These are phyloP conservation scores for Alectoria sarmentosa DNA, from an alignment of 495 filamentous ascomycete genomes.

Conservation along the genomic window DNA sequence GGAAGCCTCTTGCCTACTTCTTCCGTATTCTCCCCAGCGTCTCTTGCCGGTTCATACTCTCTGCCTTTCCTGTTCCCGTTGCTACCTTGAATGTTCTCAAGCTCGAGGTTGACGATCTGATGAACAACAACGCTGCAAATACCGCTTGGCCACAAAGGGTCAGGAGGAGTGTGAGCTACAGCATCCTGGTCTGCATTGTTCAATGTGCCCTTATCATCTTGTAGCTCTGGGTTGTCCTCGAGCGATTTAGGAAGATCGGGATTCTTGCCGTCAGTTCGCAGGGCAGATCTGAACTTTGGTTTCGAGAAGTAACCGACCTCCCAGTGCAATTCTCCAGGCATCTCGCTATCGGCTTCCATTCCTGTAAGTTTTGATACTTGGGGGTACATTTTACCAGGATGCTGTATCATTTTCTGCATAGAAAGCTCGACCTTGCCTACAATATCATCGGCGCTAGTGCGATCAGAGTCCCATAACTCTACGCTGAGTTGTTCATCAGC, in stretches of 20 bases:
- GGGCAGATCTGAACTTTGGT: conserved; percentile 71
- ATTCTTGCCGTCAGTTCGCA: conserved; percentile 82
- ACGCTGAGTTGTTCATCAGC: conserved; percentile 86
- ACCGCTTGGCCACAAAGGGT: conserved; percentile 89
- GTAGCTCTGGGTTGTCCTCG: conserved; percentile 65
- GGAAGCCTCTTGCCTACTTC: conserved; percentile 73
- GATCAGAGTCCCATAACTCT: conserved; percentile 92
- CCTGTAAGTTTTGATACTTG: conserved; percentile 80
- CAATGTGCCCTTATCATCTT: conserved; percentile 81
- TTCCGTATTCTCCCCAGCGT: conserved; percentile 75
- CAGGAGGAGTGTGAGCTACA: conserved; percentile 82
- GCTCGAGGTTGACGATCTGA: conserved; percentile 89
- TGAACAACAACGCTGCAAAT: conserved; percentile 79
- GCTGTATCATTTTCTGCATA: conserved; percentile 90
- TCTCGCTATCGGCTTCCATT: conserved; percentile 71
- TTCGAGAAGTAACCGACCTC: conserved; percentile 93
- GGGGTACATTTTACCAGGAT: conserved; percentile 85
- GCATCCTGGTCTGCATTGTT: conserved; percentile 72
- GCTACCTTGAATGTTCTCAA: conserved; percentile 71
- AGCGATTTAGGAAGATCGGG: conserved; percentile 63
- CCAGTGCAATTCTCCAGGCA: conserved; percentile 94
- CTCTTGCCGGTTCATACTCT: conserved; percentile 85
- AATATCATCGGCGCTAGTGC: conserved; percentile 82
- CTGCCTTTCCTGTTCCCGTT: conserved; percentile 60
- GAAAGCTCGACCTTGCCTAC: conserved; percentile 90